Evolutionary conservation across 371 early-diverging fungal species (phyloP), one percentile per base, ranked within the genome.

Genomic region (Mucor circinelloides): DNA sequence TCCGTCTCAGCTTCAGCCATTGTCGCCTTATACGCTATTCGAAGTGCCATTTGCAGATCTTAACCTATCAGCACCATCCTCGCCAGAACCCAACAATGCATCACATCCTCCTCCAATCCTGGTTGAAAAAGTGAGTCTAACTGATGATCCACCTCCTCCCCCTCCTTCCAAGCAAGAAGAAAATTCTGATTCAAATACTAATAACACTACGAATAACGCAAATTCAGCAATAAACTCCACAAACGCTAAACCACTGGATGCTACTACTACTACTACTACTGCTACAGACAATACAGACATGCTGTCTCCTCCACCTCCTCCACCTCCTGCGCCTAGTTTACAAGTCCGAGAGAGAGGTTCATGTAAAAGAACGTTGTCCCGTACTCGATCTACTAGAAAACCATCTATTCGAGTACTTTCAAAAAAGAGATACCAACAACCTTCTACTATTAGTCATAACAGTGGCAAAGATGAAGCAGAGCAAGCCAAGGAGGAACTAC

Each of bases 1-100:
- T 9, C 77, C 80, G 38, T 68, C 74, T n/a, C 70, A 66, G 5
- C 60, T 70, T n/a, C 74, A 71, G 28, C 75, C 80, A 21, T 61
- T 73, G 13, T 74, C 76, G 19, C 75, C 78, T 8, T 72, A 70
- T 69, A 73, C 76, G 34, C 67, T 68, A 28, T 77, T 80, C 31
- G 81, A 78, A 56, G 76, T 78, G 7, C 81, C 81, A 9, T 80
- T 80, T 68, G 77, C 77, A n/a, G 73, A 77, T 10, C 55, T 80
- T 23, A 67, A 76, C n/a, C 55, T 80, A 34, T 80, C 81, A 7
- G 60, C 71, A 27, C 68, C 78, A 30, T 76, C 78, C 23, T 75
- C 81, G n/a, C 74, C 77, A 36, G 76, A 71, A 66, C 72, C 68
- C 28, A 48, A 56, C 21, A 71, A 38, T 38, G 12, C 44, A 7